phyloP scores from a whole-genome alignment of 176 grass and related monocot species.

The Echinochloa phyllopogon region DNA sequence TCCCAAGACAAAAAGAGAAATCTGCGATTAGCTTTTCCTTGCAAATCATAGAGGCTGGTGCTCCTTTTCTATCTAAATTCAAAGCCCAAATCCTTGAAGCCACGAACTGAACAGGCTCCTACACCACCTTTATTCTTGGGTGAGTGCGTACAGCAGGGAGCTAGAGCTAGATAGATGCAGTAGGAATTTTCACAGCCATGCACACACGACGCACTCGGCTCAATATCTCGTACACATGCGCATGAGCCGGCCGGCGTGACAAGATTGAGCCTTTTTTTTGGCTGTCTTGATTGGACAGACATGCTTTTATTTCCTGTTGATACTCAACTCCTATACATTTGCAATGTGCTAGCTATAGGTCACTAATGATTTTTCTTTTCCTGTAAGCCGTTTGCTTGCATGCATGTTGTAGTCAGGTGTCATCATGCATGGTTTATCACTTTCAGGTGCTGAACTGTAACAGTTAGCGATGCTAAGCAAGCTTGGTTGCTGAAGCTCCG shows the following conservation, averaged over 20 bases:
- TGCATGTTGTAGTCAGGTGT: slow-evolving; percentile 2
- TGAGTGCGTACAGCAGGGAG: background rate
- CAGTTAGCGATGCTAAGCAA: slow-evolving; percentile 5
- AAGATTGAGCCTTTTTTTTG: slow-evolving; percentile 41
- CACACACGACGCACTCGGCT: background rate
- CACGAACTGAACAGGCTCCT: slow-evolving; percentile 31
- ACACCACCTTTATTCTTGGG: slow-evolving; percentile 33
- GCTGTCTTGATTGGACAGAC: slow-evolving; percentile 26
- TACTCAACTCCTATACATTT: background rate
- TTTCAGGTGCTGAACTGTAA: slow-evolving; percentile 22
- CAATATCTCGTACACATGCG: slow-evolving; percentile 7
- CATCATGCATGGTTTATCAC: slow-evolving; percentile 26
- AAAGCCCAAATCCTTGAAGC: slow-evolving; percentile 51
- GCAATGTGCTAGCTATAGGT: background rate
- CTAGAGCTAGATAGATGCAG: background rate
- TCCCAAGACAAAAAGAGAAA: slow-evolving; percentile 42
- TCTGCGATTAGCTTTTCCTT: slow-evolving; percentile 28
- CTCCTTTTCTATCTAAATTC: slow-evolving; percentile 33
- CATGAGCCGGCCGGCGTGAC: slow-evolving; percentile 23
- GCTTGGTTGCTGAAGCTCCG: background rate
- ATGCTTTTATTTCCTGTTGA: background rate
- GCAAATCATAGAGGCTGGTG: slow-evolving; percentile 19
- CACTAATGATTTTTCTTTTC: background rate
- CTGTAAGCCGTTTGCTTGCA: background rate
- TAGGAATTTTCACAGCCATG: slow-evolving; percentile 22